Evolutionary conservation across 176 grass and related monocot species (phyloP), one percentile per base, ranked within the genome.

Genomic region (Panicum miliaceum): DNA sequence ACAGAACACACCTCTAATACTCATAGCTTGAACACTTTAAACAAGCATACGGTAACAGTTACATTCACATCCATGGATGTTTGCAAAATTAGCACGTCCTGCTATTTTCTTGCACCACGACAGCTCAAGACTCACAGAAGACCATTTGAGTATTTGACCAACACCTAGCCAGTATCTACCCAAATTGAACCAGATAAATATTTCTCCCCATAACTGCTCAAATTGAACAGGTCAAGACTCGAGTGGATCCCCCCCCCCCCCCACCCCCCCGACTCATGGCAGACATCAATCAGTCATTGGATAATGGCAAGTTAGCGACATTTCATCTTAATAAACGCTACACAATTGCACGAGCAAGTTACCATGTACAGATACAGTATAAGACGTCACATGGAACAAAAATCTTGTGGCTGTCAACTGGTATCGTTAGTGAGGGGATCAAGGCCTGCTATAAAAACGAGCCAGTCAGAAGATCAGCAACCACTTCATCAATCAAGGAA

Each of bases 401-500:
- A 85, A 60, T 70, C 51, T 61, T 82, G 64, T 53, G 78, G 27
- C 42, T 76, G 64, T 86, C 68, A 86, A 80, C 84, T 84, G 62
- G 69, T 83, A 80, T 88, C 63, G 56, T 36, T 87, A 74, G 66
- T 27, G 7, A 22, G 61, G 34, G 51, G 23, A 45, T 37, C 59
- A 84, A 46, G 18, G 20, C 62, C 25, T 59, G 61, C 81, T 87
- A 87, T 76, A 53, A 81, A n/a, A 29, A 50, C 42, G 51, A 40
- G 43, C 67, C 67, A 76, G 43, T 87, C 68, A 81, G 74, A 53
- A 96, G 84, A 76, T 96, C 91, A 78, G 85, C 77, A 45, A 94
- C 81, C 42, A 86, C 71, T 88, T 94, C 97, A 80, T 92, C 91
- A 20, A 89, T 27, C 90, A 96, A 88, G 27, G 86, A 84, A 66